Conservation (phyloP, 2,329 filamentous ascomycete species). For the Neurospora sp. region DNA sequence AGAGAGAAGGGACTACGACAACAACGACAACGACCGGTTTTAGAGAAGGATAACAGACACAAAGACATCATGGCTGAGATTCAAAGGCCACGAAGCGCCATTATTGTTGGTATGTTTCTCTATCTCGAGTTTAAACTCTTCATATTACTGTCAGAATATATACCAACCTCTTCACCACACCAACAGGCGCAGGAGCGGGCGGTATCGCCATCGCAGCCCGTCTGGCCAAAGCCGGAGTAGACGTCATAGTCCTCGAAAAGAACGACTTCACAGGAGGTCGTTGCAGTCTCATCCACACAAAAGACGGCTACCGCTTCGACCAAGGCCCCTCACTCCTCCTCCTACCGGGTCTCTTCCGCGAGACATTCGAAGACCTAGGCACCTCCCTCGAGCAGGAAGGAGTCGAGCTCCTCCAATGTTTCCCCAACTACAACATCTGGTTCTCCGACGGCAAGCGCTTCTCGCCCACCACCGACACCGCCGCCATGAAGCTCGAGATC, state of each 20-base stretch:
- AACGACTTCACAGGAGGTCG: conserved; percentile 63
- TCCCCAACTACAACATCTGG: conserved; percentile 67
- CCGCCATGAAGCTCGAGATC: conserved; percentile 60
- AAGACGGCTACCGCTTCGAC: conserved; percentile 61
- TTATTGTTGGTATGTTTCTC: conserved; percentile 6
- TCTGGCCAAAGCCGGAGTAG: conserved; percentile 58
- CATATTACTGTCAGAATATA: not conserved
- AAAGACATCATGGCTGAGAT: not conserved
- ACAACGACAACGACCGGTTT: not conserved
- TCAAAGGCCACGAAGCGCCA: conserved; percentile 4
- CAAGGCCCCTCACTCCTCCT: conserved; percentile 67
- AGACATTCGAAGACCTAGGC: conserved; percentile 58
- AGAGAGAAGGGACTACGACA: not conserved
- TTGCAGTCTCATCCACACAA: conserved; percentile 53
- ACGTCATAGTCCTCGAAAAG: conserved; percentile 71
- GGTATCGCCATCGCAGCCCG: conserved; percentile 63
- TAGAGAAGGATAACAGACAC: not conserved
- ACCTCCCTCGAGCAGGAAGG: conserved; percentile 56
- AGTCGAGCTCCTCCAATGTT: conserved; percentile 59
- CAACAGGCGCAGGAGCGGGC: conserved; percentile 54
- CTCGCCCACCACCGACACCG: conserved; percentile 55
- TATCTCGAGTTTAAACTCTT: not conserved
- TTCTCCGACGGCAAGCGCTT: conserved; percentile 59
- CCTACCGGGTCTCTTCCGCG: conserved; percentile 59
- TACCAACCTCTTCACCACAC: conserved; percentile 22